Base-by-base conservation (phyloP, 352 stramenopile species). In the Phytophthora citrophthora region DNA sequence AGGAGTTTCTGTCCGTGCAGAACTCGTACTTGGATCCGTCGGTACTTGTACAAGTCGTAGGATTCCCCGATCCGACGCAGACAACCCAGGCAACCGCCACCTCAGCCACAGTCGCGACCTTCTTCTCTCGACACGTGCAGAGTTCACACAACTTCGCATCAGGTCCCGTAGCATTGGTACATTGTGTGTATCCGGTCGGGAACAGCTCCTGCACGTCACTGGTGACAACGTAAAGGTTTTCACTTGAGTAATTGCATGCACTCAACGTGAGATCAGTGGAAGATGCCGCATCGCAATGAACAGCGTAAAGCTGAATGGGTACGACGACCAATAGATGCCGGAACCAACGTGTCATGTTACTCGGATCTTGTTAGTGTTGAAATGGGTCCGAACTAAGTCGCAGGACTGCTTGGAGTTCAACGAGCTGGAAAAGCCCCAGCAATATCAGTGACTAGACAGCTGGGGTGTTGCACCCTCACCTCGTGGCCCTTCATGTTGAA, bases 71-170 rank as follows among this genome's bases (percentile, higher is more conserved):
- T 50, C 64, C 61, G 15, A 76, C 49, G 47, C 72, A 81, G 20
- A 81, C 46, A 8, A 64, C 64, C 61, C 68, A 69, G 11, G 59
- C 34, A 0, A 70, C 64, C 20, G 40, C 27, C 41, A 70, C 58
- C 11, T 64, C 64, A 6, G 16, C 58, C n/a, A 67, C 44, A 12
- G 43, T 58, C 0, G 49, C 49, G 5, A 60, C 43, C 58, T 74
- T 69, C 61, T 67, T 77, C 43, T 83, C 71, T n/a, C 77, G 74
- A 57, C 77, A 86, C 2, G 61, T 55, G 40, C 77, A 86, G 2
- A 46, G 29, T 5, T 51, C 31, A 39, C 77, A 86, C 12, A 64
- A 15, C 5, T 1, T 16, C 11, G 10, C 34, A 31, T 59, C 45
- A 36, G 31, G 51, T 10, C 38, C 57, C 7, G 48, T 63, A 24